Percentiles rank a stretch among this genome's conserved stretches.
These are phyloP conservation scores for Juncus effusus DNA, from an alignment of 176 grass and related monocot genomes.

Conservation along the genomic window DNA sequence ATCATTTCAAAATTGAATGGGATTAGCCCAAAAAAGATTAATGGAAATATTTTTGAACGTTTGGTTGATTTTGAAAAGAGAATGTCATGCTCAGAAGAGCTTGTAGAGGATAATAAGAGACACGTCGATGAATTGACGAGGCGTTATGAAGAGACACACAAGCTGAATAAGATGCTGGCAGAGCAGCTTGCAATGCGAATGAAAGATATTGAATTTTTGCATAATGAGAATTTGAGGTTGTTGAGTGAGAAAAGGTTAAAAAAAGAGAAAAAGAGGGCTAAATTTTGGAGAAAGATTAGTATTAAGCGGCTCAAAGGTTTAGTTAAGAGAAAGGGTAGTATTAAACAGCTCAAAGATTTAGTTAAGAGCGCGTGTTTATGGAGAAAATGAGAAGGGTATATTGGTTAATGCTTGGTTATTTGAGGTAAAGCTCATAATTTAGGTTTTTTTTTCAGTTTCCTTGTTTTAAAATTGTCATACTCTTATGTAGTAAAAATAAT, in stretches of 20 bases:
- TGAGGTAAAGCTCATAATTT: not conserved
- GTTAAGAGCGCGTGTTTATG: not conserved
- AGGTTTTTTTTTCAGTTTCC: not conserved
- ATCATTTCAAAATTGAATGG: constrained; percentile 13
- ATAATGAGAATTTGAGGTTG: constrained; percentile 22
- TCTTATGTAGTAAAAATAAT: too few relatives aligned
- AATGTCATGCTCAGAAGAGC: constrained; percentile 23
- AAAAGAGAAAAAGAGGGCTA: not conserved
- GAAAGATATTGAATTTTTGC: constrained; percentile 20
- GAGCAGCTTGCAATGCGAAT: constrained; percentile 14
- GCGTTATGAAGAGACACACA: constrained; percentile 6
- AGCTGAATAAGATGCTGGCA: constrained; percentile 1
- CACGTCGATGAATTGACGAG: constrained; percentile 8
- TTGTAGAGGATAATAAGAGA: constrained; percentile 17
- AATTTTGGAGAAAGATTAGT: not conserved
- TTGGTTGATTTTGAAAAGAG: constrained; percentile 29
- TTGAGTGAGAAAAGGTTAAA: constrained; percentile 15
- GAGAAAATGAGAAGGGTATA: not conserved
- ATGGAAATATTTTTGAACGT: not conserved
- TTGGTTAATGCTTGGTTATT: not conserved
- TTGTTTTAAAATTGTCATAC: not conserved
- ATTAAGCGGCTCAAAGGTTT: not conserved
- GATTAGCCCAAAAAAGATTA: not conserved
- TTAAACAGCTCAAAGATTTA: constrained; percentile 3
- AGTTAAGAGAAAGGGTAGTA: not conserved